Percentiles rank a stretch among this genome's conserved stretches.
These are phyloP conservation scores for Trametes sanguinea DNA, from an alignment of 768 basidiomycete species.

Conservation along the genomic window DNA sequence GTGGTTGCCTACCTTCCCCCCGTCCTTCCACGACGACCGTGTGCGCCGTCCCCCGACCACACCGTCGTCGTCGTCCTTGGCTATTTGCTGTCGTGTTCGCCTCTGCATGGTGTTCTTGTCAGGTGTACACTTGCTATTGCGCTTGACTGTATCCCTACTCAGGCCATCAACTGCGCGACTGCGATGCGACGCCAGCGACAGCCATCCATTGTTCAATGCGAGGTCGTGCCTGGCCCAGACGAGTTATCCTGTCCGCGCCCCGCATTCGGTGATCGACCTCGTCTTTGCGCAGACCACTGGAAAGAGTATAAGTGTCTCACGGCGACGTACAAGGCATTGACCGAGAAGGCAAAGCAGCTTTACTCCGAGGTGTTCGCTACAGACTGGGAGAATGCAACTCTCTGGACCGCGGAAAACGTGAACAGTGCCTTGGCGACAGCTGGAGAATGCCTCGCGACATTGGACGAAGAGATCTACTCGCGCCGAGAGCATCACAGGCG, in stretches of 20 bases:
- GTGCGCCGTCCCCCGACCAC: neutral
- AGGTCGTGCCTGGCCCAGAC: constrained; percentile 5
- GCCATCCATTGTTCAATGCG: neutral
- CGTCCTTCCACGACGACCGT: neutral
- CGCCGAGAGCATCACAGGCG: constrained; percentile 9
- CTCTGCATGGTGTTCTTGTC: no score
- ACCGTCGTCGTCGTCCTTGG: neutral
- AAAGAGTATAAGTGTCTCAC: constrained; percentile 5
- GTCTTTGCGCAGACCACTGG: constrained; percentile 7
- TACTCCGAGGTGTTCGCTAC: neutral
- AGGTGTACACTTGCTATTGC: no score
- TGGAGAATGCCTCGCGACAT: neutral
- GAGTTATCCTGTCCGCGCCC: neutral
- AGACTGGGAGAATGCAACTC: neutral
- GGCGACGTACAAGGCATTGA: constrained; percentile 1
- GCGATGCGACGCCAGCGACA: constrained; percentile 1
- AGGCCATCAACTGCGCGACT: neutral
- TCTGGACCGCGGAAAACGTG: constrained; percentile 4
- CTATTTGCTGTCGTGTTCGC: no score
- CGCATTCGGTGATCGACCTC: constrained; percentile 6
- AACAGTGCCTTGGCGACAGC: neutral
- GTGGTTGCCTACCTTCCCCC: neutral
- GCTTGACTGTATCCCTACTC: neutral
- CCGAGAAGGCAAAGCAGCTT: neutral
- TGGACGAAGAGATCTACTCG: constrained; percentile 7